Base-by-base conservation (phyloP, 2,329 filamentous ascomycete genomes). In the Pseudopyrenochaeta lycopersici region DNA sequence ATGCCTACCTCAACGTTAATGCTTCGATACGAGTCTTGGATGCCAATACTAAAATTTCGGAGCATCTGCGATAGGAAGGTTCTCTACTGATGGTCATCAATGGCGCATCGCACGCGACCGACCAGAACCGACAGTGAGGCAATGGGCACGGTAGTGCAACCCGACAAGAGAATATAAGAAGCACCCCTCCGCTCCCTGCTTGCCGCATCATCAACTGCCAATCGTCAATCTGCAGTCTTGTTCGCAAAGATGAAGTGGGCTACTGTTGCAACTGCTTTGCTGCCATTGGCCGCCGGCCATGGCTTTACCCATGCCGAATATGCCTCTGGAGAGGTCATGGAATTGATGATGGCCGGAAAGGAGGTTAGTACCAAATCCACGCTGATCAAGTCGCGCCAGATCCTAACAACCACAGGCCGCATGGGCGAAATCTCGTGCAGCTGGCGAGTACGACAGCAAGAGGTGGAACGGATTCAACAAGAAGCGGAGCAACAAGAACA, bases 51-150 rank as follows among this genome's bases (percentile, higher is more conserved):
- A 58, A 38, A 32, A 49, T 40, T 50, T 52, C 58, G 62, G 56
- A 54, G 53, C 58, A 60, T 36, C 70, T 71, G 43, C 46, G 67
- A 71, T 72, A 72, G 70, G 70, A 72, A 73, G 70, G 69, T 69
- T 64, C 63, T n/a, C 47, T 43, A 46, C 39, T 48, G 49, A 52
- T 49, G 48, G 36, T 44, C 62, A 58, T 55, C 52, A 45, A 55
- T 56, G 51, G 59, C 56, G 55, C 47, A 50, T 50, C 31, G 52
- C 58, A 63, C 55, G 53, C 60, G 46, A 60, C 42, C 27, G 52
- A 35, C 49, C 44, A 49, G 43, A 49, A 46, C 54, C 36, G 42
- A 56, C 29, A 54, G 23, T 49, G 15, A 38, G 54, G 46, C 36
- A 41, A 39, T 20, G 36, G 32, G 35, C 14, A 31, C 27, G 46